phyloP scores from a whole-genome alignment of 257 asterid species.

The Solanum arcanum region DNA sequence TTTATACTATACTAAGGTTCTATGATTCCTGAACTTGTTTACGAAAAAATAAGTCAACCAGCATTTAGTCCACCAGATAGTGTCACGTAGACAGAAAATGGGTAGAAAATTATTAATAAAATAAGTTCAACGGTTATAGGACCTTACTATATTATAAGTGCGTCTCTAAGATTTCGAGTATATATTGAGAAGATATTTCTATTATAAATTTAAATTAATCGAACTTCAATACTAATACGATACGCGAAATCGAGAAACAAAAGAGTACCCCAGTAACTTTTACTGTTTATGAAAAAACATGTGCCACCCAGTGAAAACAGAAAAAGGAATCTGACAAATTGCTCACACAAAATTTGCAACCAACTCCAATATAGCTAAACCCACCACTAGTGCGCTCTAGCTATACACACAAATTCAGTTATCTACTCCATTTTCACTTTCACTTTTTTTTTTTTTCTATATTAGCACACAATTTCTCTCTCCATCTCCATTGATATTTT shows the following conservation, averaged over 20 bases:
- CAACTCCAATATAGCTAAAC: neutral
- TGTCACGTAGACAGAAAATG: too few species aligned
- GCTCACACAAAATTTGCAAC: neutral
- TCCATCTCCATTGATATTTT: neutral
- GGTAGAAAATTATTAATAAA: too few species aligned
- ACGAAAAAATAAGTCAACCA: too few species aligned
- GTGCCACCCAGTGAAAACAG: neutral
- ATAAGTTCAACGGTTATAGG: too few species aligned
- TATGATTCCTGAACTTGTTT: fast-evolving
- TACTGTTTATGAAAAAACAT: neutral
- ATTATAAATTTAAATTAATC: too few species aligned
- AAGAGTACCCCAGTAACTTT: neutral
- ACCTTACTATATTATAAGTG: too few species aligned
- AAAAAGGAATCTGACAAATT: neutral
- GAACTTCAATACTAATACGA: too few species aligned
- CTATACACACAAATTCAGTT: neutral
- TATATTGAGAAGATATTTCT: too few species aligned
- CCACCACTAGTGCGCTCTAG: neutral
- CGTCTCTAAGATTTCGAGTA: fast-evolving
- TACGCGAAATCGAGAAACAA: too few species aligned
- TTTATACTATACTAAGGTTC: too few species aligned
- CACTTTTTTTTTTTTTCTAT: neutral
- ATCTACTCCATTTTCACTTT: neutral
- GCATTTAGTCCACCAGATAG: too few species aligned
- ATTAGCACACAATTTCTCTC: neutral